Evolutionary conservation across 345 rosid genomes (phyloP).

Genomic region (Citrus mangshanensis): DNA sequence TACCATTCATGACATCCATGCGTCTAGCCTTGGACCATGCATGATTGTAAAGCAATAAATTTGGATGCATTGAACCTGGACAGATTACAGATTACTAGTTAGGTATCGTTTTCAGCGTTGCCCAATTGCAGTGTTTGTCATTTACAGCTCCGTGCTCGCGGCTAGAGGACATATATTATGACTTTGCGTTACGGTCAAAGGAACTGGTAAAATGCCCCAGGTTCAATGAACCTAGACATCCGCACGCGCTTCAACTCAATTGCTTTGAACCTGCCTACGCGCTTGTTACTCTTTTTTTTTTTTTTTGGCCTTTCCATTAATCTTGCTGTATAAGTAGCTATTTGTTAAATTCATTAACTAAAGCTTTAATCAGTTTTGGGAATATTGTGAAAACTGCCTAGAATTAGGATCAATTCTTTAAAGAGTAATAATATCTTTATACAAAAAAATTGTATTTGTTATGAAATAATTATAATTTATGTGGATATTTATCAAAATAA

Average conservation of each 20-base stretch:
- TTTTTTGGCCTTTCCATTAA: not conserved
- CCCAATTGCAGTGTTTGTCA: not conserved
- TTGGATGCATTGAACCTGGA: conserved; percentile 22
- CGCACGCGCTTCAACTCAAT: not conserved
- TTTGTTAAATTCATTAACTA: too few species aligned
- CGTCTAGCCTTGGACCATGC: not conserved
- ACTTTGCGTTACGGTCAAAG: not conserved
- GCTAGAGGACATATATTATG: not conserved
- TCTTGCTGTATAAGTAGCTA: not conserved
- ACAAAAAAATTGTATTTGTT: too few species aligned
- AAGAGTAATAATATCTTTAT: too few species aligned
- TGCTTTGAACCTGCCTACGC: too few species aligned
- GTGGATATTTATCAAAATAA: too few species aligned
- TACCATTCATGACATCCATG: not conserved
- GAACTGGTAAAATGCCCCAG: not conserved
- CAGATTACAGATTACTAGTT: not conserved
- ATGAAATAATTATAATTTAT: too few species aligned
- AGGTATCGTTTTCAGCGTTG: not conserved
- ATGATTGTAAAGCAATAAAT: not conserved
- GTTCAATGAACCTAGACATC: conserved; percentile 21
- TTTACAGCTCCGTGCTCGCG: not conserved
- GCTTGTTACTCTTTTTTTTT: not conserved
- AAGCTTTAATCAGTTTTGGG: not conserved
- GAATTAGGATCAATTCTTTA: too few species aligned
- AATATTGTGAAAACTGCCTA: too few species aligned